These are phyloP conservation scores for Pseudofabraea citricarpa DNA, from an alignment of 2,329 filamentous ascomycete genomes.

Conservation along the genomic window DNA sequence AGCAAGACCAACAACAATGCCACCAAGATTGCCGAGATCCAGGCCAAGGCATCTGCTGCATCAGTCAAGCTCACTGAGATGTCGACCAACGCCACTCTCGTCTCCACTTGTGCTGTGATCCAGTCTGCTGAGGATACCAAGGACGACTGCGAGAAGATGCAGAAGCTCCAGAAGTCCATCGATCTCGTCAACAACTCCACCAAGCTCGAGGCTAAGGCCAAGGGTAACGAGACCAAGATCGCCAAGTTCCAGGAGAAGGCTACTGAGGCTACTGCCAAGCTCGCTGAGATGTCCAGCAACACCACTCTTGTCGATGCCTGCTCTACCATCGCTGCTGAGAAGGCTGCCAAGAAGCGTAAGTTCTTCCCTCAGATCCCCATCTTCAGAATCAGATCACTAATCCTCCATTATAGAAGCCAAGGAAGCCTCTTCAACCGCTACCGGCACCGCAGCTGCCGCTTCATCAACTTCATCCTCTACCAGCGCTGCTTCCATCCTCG, in stretches of 20 bases:
- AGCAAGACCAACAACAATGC: constrained; percentile 30
- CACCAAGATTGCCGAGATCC: constrained; percentile 30
- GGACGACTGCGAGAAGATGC: constrained; percentile 23
- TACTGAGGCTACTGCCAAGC: constrained; percentile 21
- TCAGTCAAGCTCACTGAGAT: constrained; percentile 27
- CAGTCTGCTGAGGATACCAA: constrained; percentile 25
- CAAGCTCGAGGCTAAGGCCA: constrained; percentile 27
- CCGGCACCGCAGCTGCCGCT: constrained; percentile 6
- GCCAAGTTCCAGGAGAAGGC: constrained; percentile 29
- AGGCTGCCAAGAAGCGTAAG: constrained; percentile 9
- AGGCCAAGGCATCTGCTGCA: constrained; percentile 30
- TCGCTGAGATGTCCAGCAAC: constrained; percentile 29
- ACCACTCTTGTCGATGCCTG: constrained; percentile 25
- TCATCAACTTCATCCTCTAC: constrained; percentile 6
- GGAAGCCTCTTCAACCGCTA: constrained; percentile 9
- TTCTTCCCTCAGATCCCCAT: neutral
- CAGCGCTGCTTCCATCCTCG: constrained; percentile 9
- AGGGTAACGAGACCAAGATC: constrained; percentile 31
- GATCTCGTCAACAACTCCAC: constrained; percentile 27
- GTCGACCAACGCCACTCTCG: constrained; percentile 31
- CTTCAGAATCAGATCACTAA: constrained; percentile 1
- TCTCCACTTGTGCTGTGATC: constrained; percentile 29
- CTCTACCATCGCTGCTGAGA: constrained; percentile 1
- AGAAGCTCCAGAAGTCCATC: constrained; percentile 20
- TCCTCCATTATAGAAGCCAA: constrained; percentile 2